Evolutionary conservation across 495 filamentous ascomycete species (phyloP).

Genomic region (Podospora pseudocomata): DNA sequence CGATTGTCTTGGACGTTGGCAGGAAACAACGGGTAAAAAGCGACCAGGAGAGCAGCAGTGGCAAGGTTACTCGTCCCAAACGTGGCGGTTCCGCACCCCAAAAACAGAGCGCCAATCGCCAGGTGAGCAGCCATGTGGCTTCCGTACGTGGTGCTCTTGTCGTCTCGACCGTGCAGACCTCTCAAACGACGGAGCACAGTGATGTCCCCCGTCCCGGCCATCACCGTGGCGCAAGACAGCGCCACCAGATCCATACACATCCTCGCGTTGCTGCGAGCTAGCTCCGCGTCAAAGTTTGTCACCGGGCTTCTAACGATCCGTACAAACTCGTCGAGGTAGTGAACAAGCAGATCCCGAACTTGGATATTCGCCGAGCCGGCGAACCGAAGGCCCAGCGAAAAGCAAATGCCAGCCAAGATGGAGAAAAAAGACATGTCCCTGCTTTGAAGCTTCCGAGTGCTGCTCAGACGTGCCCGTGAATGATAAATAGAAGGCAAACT

Average conservation of each 20-base stretch:
- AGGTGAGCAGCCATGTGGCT: conserved; percentile 91
- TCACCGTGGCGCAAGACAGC: conserved; percentile 77
- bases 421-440: conserved; percentile 89
- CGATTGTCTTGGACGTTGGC: conserved; percentile 85
- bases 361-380: conserved; percentile 72
- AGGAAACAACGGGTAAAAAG: conserved; percentile 93
- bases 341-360: conserved; percentile 76
- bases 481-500: conserved; percentile 69
- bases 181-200: conserved; percentile 84
- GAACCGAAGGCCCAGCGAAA: conserved; percentile 77
- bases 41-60: conserved; percentile 78
- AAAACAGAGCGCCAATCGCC: conserved; percentile 84
- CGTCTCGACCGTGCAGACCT: conserved; percentile 81
- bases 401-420: conserved; percentile 83
- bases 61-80: conserved; percentile 87
- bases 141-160: conserved; percentile 81
- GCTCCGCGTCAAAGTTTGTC: conserved; percentile 71
- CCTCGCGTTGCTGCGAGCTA: conserved; percentile 73
- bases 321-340: conserved; percentile 84
- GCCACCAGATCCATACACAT: conserved; percentile 87
- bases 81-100: conserved; percentile 87
- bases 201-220: conserved; percentile 94
- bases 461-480: conserved; percentile 49
- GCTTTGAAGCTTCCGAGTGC: conserved; percentile 57
- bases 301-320: conserved; percentile 66